Percentiles rank a stretch among this genome's conserved stretches.
Evolutionary conservation across 2,329 filamentous ascomycete species (phyloP).

Genomic region (Penicillium sp.): DNA sequence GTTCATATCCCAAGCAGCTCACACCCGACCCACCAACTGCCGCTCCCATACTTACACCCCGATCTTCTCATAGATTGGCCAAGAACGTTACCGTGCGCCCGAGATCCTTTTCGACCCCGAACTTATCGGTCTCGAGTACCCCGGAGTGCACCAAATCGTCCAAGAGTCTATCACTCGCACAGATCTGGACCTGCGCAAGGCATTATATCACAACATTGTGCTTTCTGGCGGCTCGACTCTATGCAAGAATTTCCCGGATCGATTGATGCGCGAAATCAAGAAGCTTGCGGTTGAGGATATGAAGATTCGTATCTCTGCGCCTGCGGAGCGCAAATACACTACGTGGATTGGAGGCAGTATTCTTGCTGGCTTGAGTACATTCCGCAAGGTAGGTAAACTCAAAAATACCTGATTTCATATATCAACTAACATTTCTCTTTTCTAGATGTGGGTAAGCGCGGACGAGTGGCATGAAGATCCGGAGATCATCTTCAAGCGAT

Average conservation of each 20-base stretch:
- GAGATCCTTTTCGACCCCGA: constrained; percentile 98
- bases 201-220: constrained; percentile 94
- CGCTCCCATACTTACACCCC: constrained; percentile 4
- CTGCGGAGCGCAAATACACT: constrained; percentile 96
- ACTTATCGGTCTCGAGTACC: constrained; percentile 94
- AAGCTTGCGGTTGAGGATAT: constrained; percentile 96
- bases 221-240: constrained; percentile 94
- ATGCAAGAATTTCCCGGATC: constrained; percentile 95
- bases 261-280: constrained; percentile 89
- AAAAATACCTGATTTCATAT: background rate
- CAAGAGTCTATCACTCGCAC: constrained; percentile 94
- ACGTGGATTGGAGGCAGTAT: constrained; percentile 99
- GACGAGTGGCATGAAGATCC: constrained; percentile 99
- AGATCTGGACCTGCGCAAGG: constrained; percentile 92
- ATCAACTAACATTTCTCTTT: background rate
- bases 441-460: constrained; percentile 98
- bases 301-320: constrained; percentile 99
- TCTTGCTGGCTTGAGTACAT: constrained; percentile 92
- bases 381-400: constrained; percentile 77
- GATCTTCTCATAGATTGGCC: constrained; percentile 67
- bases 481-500: constrained; percentile 97
- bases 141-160: constrained; percentile 95
- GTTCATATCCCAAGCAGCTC: background rate
- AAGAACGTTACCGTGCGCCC: constrained; percentile 92
- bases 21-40: constrained; percentile 47